Evolutionary conservation across 345 rosid genomes (phyloP), one percentile per base, ranked within the genome.

Genomic region (Eucalyptus caleyi): DNA sequence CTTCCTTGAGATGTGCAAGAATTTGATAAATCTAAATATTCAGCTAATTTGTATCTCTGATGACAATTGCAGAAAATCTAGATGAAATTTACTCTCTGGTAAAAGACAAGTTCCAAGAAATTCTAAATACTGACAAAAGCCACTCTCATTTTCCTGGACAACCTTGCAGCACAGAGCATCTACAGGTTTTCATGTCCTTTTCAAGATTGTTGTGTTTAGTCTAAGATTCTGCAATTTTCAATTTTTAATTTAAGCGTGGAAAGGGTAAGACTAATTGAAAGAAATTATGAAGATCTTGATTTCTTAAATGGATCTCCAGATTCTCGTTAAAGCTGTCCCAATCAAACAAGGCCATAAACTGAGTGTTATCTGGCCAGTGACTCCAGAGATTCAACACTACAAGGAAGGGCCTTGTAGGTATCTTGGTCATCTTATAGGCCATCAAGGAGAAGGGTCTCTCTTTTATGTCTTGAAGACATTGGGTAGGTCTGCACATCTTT

Each of bases 361-460:
- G 91, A 92, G 92, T 86, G 91, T 97, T 87, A 81, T 89, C 42
- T 97, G 99, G 99, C 99, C 99, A 82, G 93, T 97, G 44, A 92
- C 97, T 88, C 98, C 99, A 26, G 93, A 95, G 90, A 96, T 96
- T 94, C 94, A 88, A 88, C 95, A 92, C 89, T 97, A 96, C 91
- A 95, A 94, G 91, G 99, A 96, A 93, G 98, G 93, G 87, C 97
- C 98, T 86, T 90, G 97, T 91, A 95, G 89, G 90, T 97, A 97
- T 93, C 97, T 97, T 89, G 92, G 95, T 88, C 99, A 97, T 92
- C 96, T 97, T 89, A 94, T 97, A 89, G 98, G 97, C 86, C 99
- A 97, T 91, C 94, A 96, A 94, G 98, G 97, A 91, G 97, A 97
- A 93, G 99, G 99, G 88, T 96, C 98, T 53, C 89, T 97, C 88